Evolutionary conservation across 1,284 basidiomycete genomes (phyloP).

Genomic region (Chondrostereum purpureum): DNA sequence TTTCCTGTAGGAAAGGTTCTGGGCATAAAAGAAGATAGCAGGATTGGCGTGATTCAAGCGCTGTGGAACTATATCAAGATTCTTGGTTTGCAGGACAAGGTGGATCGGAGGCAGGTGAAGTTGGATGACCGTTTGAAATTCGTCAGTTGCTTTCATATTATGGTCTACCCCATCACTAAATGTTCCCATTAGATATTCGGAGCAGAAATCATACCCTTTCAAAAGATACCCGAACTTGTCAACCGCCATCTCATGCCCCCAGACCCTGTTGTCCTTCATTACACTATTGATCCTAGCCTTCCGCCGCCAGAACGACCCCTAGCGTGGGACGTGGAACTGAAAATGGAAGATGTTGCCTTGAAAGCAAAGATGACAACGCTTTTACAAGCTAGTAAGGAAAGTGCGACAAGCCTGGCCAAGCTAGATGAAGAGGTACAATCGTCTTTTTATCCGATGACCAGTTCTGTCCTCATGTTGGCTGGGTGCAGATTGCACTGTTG

Average conservation of each 20-base stretch:
- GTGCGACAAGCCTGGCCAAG: conserved; percentile 60
- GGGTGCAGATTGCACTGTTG: conserved; percentile 59
- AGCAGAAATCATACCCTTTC: conserved; percentile 63
- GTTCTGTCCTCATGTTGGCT: conserved; percentile 6
- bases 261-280: conserved; percentile 83
- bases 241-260: conserved; percentile 76
- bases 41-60: conserved; percentile 75
- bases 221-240: conserved; percentile 80
- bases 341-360: conserved; percentile 75
- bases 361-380: conserved; percentile 79
- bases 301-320: conserved; percentile 56
- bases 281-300: conserved; percentile 55
- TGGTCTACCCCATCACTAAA: conserved; percentile 1
- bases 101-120: conserved; percentile 75
- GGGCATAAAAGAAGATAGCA: conserved; percentile 81
- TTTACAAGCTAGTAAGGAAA: conserved; percentile 66
- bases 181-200: conserved; percentile 53
- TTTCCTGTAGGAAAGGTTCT: conserved; percentile 54
- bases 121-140: conserved; percentile 68
- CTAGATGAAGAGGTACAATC: conserved; percentile 78
- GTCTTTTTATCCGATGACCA: conserved; percentile 10
- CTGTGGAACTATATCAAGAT: conserved; percentile 94
- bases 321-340: conserved; percentile 87
- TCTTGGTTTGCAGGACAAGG: conserved; percentile 84
- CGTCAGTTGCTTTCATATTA: conserved; percentile 31